Percentiles rank a stretch among this genome's conserved stretches.
phyloP scores from a whole-genome alignment of 1,139 yeast genomes.

The Debaryomyces coudertii region DNA sequence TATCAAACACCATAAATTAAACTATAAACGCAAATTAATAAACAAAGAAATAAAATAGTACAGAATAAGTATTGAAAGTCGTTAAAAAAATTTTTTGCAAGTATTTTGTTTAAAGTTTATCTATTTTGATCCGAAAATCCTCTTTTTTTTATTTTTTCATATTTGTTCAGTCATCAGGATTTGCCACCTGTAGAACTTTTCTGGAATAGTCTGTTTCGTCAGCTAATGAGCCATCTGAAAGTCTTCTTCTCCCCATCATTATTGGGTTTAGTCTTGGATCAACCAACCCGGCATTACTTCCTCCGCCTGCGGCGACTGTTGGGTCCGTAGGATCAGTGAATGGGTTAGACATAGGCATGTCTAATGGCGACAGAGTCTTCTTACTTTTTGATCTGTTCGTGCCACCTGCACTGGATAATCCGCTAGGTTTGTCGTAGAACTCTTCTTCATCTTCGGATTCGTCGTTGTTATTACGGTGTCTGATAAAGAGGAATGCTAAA shows the following conservation, averaged over 20 bases:
- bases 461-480: slow-evolving; percentile 43
- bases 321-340: slow-evolving; percentile 63
- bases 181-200: slow-evolving; percentile 72
- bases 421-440: slow-evolving; percentile 40
- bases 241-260: slow-evolving; percentile 72
- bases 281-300: slow-evolving; percentile 26
- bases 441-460: slow-evolving; percentile 54
- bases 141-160: background rate
- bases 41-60: slow-evolving; percentile 9
- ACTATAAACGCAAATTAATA: slow-evolving; percentile 8
- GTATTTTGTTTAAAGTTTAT: slow-evolving; percentile 1
- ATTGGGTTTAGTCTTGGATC: slow-evolving; percentile 68
- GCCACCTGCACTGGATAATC: slow-evolving; percentile 27
- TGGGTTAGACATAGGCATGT: slow-evolving; percentile 53
- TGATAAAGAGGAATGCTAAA: slow-evolving; percentile 49
- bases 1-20: slow-evolving; percentile 10
- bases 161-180: slow-evolving; percentile 50
- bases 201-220: slow-evolving; percentile 79
- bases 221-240: slow-evolving; percentile 75
- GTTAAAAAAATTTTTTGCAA: background rate
- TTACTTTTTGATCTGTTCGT: slow-evolving; percentile 33
- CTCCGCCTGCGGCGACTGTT: slow-evolving; percentile 26
- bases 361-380: slow-evolving; percentile 33
- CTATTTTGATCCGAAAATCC: slow-evolving; percentile 1
- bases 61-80: slow-evolving; percentile 7